Evolutionary conservation across 1,284 basidiomycete species (phyloP).

Genomic region (Marasmius oreades): DNA sequence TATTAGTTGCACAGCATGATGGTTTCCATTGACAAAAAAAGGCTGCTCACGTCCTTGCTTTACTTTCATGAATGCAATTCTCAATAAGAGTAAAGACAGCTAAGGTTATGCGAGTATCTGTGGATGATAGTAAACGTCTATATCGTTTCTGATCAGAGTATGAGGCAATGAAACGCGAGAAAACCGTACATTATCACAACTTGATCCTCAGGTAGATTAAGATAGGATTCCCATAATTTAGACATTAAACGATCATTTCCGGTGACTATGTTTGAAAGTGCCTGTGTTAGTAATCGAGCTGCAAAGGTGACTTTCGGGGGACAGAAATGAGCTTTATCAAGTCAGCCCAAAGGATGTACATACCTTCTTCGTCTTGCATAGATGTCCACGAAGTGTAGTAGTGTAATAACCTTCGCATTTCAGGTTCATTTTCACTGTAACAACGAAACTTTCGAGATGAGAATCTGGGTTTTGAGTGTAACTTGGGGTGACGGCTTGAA

Average conservation of each 20-base stretch:
- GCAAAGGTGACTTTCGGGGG: conserved; percentile 44
- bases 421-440: conserved; percentile 58
- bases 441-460: background rate
- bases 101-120: conserved; percentile 58
- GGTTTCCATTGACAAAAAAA: background rate
- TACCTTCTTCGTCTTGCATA: conserved; percentile 52
- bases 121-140: conserved; percentile 72
- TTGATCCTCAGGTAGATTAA: conserved; percentile 67
- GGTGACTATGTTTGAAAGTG: conserved; percentile 73
- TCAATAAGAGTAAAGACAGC: conserved; percentile 68
- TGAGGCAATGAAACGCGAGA: conserved; percentile 9
- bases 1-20: background rate
- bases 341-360: conserved; percentile 19
- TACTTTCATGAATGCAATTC: conserved; percentile 63
- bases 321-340: background rate
- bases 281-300: conserved; percentile 62
- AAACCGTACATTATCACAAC: conserved; percentile 67
- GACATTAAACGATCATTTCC: conserved; percentile 55
- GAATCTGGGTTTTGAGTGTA: too few species aligned
- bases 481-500: too few species aligned
- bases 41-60: conserved; percentile 51
- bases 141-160: conserved; percentile 20
- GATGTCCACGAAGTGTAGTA: conserved; percentile 68
- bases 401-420: conserved; percentile 56
- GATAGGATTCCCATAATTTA: conserved; percentile 59